phyloP scores from a whole-genome alignment of 495 filamentous ascomycete genomes.

The Annulohypoxylon maeteangense region DNA sequence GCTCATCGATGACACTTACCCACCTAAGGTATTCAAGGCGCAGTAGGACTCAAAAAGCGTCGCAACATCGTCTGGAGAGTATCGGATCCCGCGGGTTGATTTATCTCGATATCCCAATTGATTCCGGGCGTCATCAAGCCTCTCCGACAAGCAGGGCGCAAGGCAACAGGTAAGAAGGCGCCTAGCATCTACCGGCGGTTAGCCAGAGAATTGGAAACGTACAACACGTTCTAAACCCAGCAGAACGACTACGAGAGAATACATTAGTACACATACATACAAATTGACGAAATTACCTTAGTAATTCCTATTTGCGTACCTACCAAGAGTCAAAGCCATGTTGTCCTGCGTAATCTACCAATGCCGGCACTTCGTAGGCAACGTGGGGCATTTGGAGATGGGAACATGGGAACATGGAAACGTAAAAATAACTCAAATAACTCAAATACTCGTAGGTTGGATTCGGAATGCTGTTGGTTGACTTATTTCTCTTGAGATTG shows the following conservation, averaged over 20 bases:
- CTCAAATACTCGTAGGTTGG: background rate
- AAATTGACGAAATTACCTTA: background rate
- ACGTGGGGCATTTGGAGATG: background rate
- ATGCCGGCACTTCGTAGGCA: background rate
- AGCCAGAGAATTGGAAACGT: background rate
- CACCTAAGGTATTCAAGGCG: background rate
- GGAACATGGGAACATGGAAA: background rate
- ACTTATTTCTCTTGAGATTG: background rate
- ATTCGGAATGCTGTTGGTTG: background rate
- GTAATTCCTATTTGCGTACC: background rate
- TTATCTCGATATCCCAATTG: background rate
- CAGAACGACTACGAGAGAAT: background rate
- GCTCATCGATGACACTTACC: background rate
- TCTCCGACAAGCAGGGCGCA: background rate
- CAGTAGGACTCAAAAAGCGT: background rate
- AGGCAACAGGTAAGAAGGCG: background rate
- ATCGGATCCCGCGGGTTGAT: background rate
- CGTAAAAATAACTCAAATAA: background rate
- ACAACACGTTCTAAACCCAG: background rate
- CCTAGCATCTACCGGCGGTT: background rate
- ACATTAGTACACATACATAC: background rate
- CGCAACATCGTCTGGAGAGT: background rate
- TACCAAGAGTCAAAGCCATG: background rate
- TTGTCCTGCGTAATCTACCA: background rate
- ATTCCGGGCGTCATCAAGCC: background rate